Evolutionary conservation across 805 yeast species (phyloP), one percentile per base, ranked within the genome.

Genomic region (Yamadazyma insecticola): DNA sequence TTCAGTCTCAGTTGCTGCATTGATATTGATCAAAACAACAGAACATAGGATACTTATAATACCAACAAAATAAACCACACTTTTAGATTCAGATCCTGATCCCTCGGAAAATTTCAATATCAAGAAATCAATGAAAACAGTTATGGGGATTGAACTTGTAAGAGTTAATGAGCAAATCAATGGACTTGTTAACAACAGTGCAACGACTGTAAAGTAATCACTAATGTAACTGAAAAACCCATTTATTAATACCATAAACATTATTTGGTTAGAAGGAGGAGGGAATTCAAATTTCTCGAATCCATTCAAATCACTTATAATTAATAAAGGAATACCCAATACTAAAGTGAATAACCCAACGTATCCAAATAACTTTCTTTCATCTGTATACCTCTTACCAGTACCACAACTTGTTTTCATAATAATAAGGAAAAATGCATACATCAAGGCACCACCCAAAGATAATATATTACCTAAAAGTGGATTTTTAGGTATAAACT

Each of bases 131-230:
- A 70, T 57, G 32, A 69, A 57, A 43, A 74, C 69, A 17, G 72
- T 68, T 15, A 74, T 55, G 3, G 80, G 80, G 21, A 74, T 71
- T 1, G 72, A 67, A 0, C 74, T 60, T 1, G 78, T 70, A 21
- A 74, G 49, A 3, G 77, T 70, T 22, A 74, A 53, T 3, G 77
- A 60, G 2, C 75, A 66, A 11, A 72, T 63, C 34, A 74, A 57
- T 1, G 80, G 80, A 28, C 76, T 70, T 1, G 78, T 74, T 23
- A 72, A 53, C 13, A 74, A 47, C 56, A 72, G 61, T 6, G 78
- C 76, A 10, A 71, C 43, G n/a, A 72, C 62, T 1, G 74, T 67
- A 20, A 61, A 57, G 39, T 65, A 74, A 41, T 74, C 80, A 0
- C 77, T 71, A 5, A 69, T 44, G 13, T 68, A 66, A 7, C 72